These are phyloP conservation scores for Alternaria triticimaculans DNA, from an alignment of 2,329 filamentous ascomycete genomes.

Conservation along the genomic window DNA sequence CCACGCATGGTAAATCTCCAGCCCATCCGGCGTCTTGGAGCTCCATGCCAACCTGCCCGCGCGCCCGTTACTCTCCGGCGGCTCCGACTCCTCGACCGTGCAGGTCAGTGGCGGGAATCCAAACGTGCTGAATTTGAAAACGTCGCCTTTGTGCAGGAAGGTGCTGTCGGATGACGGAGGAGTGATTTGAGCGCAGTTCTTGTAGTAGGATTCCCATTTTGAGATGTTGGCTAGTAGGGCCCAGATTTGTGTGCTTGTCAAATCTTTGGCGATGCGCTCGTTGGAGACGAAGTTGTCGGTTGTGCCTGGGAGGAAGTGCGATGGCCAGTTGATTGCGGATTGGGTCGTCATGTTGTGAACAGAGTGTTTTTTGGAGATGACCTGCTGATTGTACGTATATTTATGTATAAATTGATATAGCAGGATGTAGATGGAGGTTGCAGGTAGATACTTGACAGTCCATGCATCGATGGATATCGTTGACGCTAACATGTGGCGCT, in stretches of 20 bases:
- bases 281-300: constrained; percentile 49
- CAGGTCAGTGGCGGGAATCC: constrained; percentile 43
- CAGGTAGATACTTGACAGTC: neutral
- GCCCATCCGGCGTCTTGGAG: constrained; percentile 26
- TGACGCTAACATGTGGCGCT: neutral
- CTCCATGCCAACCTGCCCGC: constrained; percentile 28
- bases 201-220: constrained; percentile 46
- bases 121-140: constrained; percentile 47
- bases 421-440: neutral
- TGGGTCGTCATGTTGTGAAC: constrained; percentile 9
- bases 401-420: no score
- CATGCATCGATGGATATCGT: neutral
- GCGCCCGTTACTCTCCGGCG: constrained; percentile 28
- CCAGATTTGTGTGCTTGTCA: constrained; percentile 44
- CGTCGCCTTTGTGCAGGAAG: constrained; percentile 32
- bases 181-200: constrained; percentile 40
- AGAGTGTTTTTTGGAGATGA: neutral
- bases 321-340: constrained; percentile 44
- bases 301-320: constrained; percentile 42
- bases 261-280: constrained; percentile 37
- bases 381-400: neutral
- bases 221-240: constrained; percentile 38
- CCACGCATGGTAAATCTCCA: constrained; percentile 49
- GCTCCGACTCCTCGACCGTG: constrained; percentile 20
- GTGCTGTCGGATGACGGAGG: constrained; percentile 28